Base-by-base conservation (phyloP, 2,329 filamentous ascomycete genomes). In the Parastagonospora nodorum region DNA sequence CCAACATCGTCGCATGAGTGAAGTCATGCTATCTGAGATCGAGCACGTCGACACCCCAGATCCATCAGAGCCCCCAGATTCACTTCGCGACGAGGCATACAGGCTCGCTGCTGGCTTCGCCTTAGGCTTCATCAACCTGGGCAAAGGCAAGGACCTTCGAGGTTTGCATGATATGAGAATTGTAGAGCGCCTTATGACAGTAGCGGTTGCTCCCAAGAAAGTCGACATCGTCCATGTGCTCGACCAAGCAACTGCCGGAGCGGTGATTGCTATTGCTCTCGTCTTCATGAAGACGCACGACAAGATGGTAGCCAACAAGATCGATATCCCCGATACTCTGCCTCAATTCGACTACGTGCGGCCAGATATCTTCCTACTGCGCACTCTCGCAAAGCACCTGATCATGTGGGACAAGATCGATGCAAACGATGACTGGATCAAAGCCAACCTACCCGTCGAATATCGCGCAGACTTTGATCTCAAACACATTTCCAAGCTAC, bases 241-340 rank as follows among this genome's bases (percentile, higher is more conserved):
- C 2, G 95, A 99, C 69, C 88, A 93, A 63, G 92, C 93, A 5
- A 94, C 91, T 8, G 90, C 95, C 2, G 94, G 90, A n/a, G 93
- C 94, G 1, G 91, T 95, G 7, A 84, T 97, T 64, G 93, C 94
- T 0, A 82, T 97, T 51, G 85, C 92, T 1, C 82, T 99, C 46
- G 93, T 99, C 29, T 99, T 93, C 73, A 94, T 99, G 90, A 97
- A 97, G 74, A 94, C 93, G 0, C 90, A 95, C 57, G 90, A 99
- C 68, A 82, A 85, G 51, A 86, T 89, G 12, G 84, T 99, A 15
- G 94, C 94, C 3, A 85, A 88, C 48, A 97, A 97, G 77, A 88
- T 99, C 45, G 91, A 97, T 69, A 87, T 97, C 0, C 95, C 95
- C 0, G 89, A 96, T 58, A 95, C 94, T 0, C 78, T 89, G 24